Percentiles rank a stretch among this genome's conserved stretches.
Evolutionary conservation across 345 rosid species (phyloP).

Genomic region (Atalantia buxifolia): DNA sequence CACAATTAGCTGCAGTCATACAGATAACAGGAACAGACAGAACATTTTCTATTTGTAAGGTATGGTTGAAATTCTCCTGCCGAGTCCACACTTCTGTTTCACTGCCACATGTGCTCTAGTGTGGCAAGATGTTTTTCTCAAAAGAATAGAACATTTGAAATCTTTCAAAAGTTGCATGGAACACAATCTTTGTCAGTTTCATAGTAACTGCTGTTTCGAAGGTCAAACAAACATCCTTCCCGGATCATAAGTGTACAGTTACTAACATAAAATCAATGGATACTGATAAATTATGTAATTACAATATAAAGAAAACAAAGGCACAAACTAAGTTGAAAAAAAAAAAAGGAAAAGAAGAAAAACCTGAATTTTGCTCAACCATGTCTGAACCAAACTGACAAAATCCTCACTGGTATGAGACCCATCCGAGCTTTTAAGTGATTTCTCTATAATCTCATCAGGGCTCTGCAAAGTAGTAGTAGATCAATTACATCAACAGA

Average conservation of each 20-base stretch:
- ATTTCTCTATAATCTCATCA: conserved; percentile 78
- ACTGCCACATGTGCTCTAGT: background rate
- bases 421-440: conserved; percentile 60
- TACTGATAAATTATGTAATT: background rate
- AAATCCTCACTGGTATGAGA: conserved; percentile 76
- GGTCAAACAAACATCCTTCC: background rate
- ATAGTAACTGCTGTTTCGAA: background rate
- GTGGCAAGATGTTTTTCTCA: background rate
- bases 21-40: conserved; percentile 4
- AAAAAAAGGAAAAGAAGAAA: too few species aligned
- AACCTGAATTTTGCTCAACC: conserved; percentile 84
- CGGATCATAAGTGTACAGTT: background rate
- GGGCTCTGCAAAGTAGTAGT: conserved; percentile 50
- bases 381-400: conserved; percentile 67
- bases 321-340: background rate
- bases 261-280: background rate
- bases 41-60: background rate
- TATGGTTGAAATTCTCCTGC: background rate
- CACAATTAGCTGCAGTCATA: background rate
- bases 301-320: background rate
- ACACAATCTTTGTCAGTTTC: background rate
- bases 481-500: conserved; percentile 11
- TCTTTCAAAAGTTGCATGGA: background rate
- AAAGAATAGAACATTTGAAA: background rate
- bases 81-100: background rate